phyloP scores from a whole-genome alignment of 108 stramenopile genomes.

The Parmales sp. region DNA sequence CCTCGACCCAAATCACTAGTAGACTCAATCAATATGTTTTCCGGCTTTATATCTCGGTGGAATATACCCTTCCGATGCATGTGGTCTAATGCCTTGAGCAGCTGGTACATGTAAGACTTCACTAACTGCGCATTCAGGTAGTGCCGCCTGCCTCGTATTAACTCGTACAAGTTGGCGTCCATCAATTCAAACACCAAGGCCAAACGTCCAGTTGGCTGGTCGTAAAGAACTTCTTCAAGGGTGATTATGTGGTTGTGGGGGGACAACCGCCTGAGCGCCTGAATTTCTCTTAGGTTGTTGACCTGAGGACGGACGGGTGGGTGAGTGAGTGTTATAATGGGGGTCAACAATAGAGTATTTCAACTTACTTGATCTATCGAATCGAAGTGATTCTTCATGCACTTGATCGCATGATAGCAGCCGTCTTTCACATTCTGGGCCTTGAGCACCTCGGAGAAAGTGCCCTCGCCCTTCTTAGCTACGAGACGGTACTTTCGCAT shows the following conservation, averaged over 20 bases:
- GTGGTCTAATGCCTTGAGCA: conserved; percentile 47
- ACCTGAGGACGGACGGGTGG: conserved; percentile 26
- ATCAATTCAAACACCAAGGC: conserved; percentile 79
- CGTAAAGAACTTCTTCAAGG: conserved; percentile 72
- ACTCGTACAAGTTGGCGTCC: conserved; percentile 78
- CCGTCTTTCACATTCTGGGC: conserved; percentile 71
- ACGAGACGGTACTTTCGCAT: conserved; percentile 71
- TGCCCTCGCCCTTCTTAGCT: conserved; percentile 78
- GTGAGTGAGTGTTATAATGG: neutral
- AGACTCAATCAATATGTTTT: conserved; percentile 66
- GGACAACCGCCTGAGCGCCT: conserved; percentile 64
- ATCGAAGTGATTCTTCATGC: conserved; percentile 74
- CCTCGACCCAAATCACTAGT: conserved; percentile 31
- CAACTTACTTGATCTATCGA: conserved; percentile 60
- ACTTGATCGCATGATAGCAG: conserved; percentile 69
- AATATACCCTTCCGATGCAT: conserved; percentile 63
- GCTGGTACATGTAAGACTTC: conserved; percentile 44
- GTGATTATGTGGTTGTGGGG: conserved; percentile 71
- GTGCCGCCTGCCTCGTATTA: conserved; percentile 53
- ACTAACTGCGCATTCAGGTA: conserved; percentile 44
- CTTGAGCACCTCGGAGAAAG: conserved; percentile 73
- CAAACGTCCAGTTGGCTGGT: conserved; percentile 69
- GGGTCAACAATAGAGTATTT: neutral
- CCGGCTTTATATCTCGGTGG: conserved; percentile 77
- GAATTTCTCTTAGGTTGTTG: conserved; percentile 72